Conservation (phyloP, 2,329 filamentous ascomycete genomes). For the Colletotrichum incanum region DNA sequence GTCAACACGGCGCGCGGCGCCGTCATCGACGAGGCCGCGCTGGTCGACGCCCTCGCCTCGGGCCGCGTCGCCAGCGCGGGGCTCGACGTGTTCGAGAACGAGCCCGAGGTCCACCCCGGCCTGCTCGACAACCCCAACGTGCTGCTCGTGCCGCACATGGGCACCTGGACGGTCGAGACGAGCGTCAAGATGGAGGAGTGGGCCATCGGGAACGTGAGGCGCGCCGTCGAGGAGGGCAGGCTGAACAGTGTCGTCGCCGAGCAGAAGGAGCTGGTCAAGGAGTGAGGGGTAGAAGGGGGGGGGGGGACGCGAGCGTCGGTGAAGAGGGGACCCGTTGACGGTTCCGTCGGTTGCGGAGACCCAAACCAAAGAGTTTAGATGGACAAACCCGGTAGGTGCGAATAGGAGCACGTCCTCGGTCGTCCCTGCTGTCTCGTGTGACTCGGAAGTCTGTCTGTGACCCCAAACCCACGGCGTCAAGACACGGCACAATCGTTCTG, state of each 20-base stretch:
- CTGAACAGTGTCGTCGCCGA: conserved; percentile 82
- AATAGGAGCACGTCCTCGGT: neutral
- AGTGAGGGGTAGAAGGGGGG: too few relatives aligned
- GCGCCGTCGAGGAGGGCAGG: conserved; percentile 73
- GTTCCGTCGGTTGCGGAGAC: neutral
- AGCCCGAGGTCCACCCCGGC: conserved; percentile 82
- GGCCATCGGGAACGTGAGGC: conserved; percentile 79
- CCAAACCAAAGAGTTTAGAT: neutral
- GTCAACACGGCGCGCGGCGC: conserved; percentile 89
- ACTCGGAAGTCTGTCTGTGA: neutral
- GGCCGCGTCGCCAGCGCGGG: conserved; percentile 81
- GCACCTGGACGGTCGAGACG: conserved; percentile 82
- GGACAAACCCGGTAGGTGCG: neutral
- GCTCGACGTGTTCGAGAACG: conserved; percentile 87
- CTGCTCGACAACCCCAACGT: conserved; percentile 80
- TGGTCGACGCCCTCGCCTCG: conserved; percentile 79
- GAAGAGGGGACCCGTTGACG: neutral
- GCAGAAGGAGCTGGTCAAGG: conserved; percentile 62
- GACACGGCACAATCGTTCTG: neutral
- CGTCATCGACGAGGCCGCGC: conserved; percentile 85
- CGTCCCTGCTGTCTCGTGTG: too few relatives aligned
- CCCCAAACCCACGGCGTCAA: neutral
- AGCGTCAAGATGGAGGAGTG: conserved; percentile 81
- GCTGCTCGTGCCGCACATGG: conserved; percentile 87
- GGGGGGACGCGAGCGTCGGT: neutral